phyloP scores from a whole-genome alignment of 2,329 filamentous ascomycete species.

The Hysterium pulicare region DNA sequence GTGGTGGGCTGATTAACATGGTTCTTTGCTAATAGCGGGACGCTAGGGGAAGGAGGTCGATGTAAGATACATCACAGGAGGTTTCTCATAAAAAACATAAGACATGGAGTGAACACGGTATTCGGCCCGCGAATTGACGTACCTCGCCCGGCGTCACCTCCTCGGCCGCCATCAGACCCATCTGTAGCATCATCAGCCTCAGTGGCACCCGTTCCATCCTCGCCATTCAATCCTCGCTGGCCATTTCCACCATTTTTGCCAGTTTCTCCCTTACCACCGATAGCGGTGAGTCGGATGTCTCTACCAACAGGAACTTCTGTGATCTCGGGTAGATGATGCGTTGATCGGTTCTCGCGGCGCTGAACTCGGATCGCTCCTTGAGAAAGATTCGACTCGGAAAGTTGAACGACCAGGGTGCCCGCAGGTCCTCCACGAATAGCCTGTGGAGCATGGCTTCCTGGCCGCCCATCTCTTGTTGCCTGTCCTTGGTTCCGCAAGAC shows the following conservation, averaged over 20 bases:
- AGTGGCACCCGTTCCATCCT: slow-evolving; percentile 4
- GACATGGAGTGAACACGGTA: background rate
- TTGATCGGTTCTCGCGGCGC: background rate
- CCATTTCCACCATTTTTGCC: slow-evolving; percentile 8
- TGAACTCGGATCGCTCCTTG: slow-evolving; percentile 5
- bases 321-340: background rate
- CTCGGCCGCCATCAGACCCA: slow-evolving; percentile 10
- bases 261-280: slow-evolving; percentile 10
- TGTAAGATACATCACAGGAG: background rate
- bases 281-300: slow-evolving; percentile 5
- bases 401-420: slow-evolving; percentile 4
- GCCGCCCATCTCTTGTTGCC: slow-evolving; percentile 6
- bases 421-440: slow-evolving; percentile 5
- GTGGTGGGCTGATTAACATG: background rate
- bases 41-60: background rate
- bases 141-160: slow-evolving; percentile 8
- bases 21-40: background rate
- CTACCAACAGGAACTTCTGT: slow-evolving; percentile 6
- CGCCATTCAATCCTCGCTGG: slow-evolving; percentile 1
- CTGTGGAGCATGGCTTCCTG: slow-evolving; percentile 2
- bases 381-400: slow-evolving; percentile 3
- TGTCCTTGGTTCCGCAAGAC: background rate
- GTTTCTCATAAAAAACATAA: background rate
- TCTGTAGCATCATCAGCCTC: slow-evolving; percentile 9
- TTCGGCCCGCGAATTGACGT: too few relatives aligned